These are phyloP conservation scores for Perkinsela sp. DNA, from an alignment of 208 protist genomes.

Conservation along the genomic window DNA sequence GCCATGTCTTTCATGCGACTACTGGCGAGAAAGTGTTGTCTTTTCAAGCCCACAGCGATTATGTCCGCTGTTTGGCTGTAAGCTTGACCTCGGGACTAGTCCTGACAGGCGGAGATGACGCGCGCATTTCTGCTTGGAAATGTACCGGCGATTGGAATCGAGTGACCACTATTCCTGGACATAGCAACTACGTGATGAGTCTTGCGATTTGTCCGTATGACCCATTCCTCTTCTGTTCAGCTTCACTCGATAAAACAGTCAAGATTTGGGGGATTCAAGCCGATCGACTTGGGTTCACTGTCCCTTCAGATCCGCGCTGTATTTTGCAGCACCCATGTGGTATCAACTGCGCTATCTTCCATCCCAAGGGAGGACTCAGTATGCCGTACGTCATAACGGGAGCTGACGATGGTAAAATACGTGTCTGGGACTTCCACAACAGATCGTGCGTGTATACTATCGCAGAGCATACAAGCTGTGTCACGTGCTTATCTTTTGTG, in stretches of 20 bases:
- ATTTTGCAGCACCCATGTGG: slow-evolving; percentile 89
- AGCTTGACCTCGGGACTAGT: slow-evolving; percentile 84
- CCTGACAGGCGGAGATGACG: slow-evolving; percentile 86
- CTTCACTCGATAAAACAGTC: slow-evolving; percentile 83
- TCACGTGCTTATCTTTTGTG: slow-evolving; percentile 67
- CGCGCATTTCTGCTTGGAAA: slow-evolving; percentile 90
- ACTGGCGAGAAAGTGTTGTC: slow-evolving; percentile 85
- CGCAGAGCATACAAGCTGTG: slow-evolving; percentile 79
- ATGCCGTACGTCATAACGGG: slow-evolving; percentile 91
- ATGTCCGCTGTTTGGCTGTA: slow-evolving; percentile 80
- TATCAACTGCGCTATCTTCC: slow-evolving; percentile 96
- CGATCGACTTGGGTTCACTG: slow-evolving; percentile 12
- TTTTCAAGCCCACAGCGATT: slow-evolving; percentile 87
- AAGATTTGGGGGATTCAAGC: slow-evolving; percentile 82
- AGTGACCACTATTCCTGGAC: slow-evolving; percentile 77
- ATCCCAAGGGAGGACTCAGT: slow-evolving; percentile 55
- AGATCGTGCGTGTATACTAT: slow-evolving; percentile 83
- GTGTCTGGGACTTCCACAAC: slow-evolving; percentile 95
- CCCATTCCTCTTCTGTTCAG: slow-evolving; percentile 83
- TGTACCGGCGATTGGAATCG: slow-evolving; percentile 82
- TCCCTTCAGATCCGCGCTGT: slow-evolving; percentile 14
- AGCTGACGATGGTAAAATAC: slow-evolving; percentile 76
- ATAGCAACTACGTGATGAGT: slow-evolving; percentile 91
- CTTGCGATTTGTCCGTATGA: slow-evolving; percentile 92
- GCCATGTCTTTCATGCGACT: slow-evolving; percentile 94